Conservation (phyloP, 2,329 filamentous ascomycete genomes). For the Alternaria dauci region DNA sequence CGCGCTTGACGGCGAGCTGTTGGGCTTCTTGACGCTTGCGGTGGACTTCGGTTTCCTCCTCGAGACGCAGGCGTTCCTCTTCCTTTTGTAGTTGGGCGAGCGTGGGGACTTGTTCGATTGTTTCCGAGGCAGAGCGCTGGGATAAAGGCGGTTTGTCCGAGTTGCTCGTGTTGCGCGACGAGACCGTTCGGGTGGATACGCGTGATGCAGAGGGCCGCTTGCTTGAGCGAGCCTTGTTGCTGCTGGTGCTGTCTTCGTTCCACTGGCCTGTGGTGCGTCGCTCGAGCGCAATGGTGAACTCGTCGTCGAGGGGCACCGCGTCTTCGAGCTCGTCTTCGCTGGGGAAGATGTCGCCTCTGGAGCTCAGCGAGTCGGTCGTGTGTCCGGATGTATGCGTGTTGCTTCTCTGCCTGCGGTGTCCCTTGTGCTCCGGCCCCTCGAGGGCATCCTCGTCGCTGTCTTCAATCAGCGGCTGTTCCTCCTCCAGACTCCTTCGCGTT, state of each 20-base stretch:
- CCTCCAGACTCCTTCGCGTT: constrained; percentile 62
- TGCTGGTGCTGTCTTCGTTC: constrained; percentile 75
- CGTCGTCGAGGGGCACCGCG: constrained; percentile 89
- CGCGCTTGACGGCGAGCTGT: constrained; percentile 63
- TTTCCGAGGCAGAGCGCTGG: constrained; percentile 32
- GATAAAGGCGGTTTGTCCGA: constrained; percentile 33
- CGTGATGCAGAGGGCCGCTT: constrained; percentile 59
- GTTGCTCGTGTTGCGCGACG: constrained; percentile 55
- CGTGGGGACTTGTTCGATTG: constrained; percentile 54
- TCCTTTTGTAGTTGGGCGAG: constrained; percentile 65
- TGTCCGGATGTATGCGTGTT: constrained; percentile 80
- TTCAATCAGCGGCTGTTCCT: constrained; percentile 74
- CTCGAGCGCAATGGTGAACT: constrained; percentile 85
- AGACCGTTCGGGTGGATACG: constrained; percentile 55
- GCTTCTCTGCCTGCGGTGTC: constrained; percentile 70
- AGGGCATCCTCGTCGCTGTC: constrained; percentile 60
- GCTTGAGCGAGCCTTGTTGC: constrained; percentile 63
- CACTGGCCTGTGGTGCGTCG: constrained; percentile 67
- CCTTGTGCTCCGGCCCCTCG: constrained; percentile 36
- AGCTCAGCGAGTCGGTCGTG: constrained; percentile 86
- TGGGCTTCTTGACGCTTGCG: constrained; percentile 64
- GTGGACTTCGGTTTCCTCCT: constrained; percentile 66
- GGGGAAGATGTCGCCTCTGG: constrained; percentile 87
- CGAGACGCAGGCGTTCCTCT: constrained; percentile 61
- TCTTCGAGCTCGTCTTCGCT: constrained; percentile 89